Percentiles rank a stretch among this genome's conserved stretches.
Conservation (phyloP, 257 asterid species). For the Linderniella brevidens region DNA sequence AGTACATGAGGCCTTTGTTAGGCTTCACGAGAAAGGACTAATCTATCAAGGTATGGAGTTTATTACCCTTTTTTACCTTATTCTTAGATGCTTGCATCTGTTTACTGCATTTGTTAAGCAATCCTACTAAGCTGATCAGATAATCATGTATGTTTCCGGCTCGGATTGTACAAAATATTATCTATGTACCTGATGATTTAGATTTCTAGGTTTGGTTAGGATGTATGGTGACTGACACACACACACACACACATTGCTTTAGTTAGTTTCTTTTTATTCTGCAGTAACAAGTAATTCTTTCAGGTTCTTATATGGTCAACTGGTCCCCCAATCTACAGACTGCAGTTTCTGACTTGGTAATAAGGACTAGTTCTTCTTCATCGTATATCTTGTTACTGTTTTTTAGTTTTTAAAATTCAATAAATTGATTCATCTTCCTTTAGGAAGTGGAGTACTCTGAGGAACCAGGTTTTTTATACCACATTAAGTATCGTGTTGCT, state of each 20-base stretch:
- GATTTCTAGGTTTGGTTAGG: no score
- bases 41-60: slow-evolving; percentile 67
- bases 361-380: not conserved
- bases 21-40: slow-evolving; percentile 94
- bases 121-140: no score
- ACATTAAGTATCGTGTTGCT: slow-evolving; percentile 98
- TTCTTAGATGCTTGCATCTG: no score
- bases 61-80: slow-evolving; percentile 7
- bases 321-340: slow-evolving; percentile 99
- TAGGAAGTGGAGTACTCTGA: slow-evolving; percentile 97
- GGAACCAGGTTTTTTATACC: slow-evolving; percentile 80
- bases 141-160: no score
- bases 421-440: slow-evolving; percentile 7
- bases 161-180: no score
- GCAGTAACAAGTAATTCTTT: slow-evolving; percentile 13
- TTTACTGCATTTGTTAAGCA: no score
- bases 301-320: slow-evolving; percentile 98
- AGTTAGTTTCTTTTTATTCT: not conserved
- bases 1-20: slow-evolving; percentile 80
- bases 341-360: slow-evolving; percentile 94
- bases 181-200: no score
- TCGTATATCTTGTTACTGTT: not conserved
- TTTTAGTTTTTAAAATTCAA: not conserved
- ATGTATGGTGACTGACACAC: no score
- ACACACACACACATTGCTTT: not conserved